Conservation (phyloP, 768 basidiomycete genomes). For the Lactifluus subvellereus region DNA sequence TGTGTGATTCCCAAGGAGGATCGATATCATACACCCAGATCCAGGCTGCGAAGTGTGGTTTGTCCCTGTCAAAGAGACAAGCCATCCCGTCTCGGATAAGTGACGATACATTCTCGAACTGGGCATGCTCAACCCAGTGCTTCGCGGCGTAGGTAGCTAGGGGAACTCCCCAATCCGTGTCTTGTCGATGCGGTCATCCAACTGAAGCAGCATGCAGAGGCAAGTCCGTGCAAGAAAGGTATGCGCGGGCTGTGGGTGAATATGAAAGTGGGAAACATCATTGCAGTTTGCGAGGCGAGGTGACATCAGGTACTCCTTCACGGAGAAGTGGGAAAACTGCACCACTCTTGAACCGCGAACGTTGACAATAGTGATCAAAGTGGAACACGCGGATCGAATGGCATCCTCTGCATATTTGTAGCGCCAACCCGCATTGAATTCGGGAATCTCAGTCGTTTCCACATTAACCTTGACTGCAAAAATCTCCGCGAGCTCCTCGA, state of each 20-base stretch:
- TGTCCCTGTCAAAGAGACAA: neutral
- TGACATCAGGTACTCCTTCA: neutral
- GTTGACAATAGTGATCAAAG: neutral
- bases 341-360: neutral
- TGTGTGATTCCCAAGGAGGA: neutral
- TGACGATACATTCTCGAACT: neutral
- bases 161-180: no score
- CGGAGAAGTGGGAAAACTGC: neutral
- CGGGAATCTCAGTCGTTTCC: neutral
- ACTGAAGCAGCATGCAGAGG: neutral
- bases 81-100: neutral
- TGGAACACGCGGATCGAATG: neutral
- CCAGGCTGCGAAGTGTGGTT: neutral
- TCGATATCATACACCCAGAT: neutral
- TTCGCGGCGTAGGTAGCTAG: neutral
- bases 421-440: neutral
- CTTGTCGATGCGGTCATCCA: neutral
- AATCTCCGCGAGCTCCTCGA: neutral
- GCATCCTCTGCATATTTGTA: neutral
- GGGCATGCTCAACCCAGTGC: neutral
- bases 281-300: neutral
- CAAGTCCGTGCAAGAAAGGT: neutral
- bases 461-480: neutral
- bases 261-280: neutral
- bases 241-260: neutral